phyloP scores from a whole-genome alignment of 169 alveolate genomes.

The Plasmodium reichenowi region DNA sequence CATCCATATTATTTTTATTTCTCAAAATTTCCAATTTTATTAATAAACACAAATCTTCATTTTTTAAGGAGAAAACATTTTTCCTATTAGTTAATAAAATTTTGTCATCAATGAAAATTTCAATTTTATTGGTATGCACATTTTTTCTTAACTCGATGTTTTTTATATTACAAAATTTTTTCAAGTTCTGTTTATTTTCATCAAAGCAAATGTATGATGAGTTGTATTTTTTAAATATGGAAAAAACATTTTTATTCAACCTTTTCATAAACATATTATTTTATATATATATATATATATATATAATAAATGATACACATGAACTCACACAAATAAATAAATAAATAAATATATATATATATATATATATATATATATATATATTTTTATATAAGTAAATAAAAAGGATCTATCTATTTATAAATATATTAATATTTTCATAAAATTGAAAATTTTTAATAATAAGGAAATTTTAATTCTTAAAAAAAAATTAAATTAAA shows the following conservation, averaged over 20 bases:
- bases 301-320: too few species aligned
- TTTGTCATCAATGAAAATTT: conserved; percentile 54
- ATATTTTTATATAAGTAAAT: too few species aligned
- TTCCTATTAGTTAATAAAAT: conserved; percentile 40
- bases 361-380: too few species aligned
- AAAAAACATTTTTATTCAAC: conserved; percentile 1
- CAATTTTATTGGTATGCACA: conserved; percentile 21
- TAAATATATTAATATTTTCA: too few species aligned
- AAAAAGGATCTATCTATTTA: too few species aligned
- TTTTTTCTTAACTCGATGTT: conserved; percentile 39
- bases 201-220: conserved; percentile 30
- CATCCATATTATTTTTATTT: conserved; percentile 44
- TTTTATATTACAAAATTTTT: conserved; percentile 40
- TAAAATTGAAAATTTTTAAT: too few species aligned
- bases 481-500: too few species aligned
- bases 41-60: conserved; percentile 37
- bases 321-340: too few species aligned
- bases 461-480: too few species aligned
- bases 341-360: too few species aligned
- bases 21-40: conserved; percentile 41
- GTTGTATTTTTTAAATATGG: not conserved
- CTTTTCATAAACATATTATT: too few species aligned
- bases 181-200: conserved; percentile 29
- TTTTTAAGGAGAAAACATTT: conserved; percentile 41
- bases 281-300: too few species aligned